Evolutionary conservation across 164 flowering plant species (phyloP).

Genomic region (Sedum album): DNA sequence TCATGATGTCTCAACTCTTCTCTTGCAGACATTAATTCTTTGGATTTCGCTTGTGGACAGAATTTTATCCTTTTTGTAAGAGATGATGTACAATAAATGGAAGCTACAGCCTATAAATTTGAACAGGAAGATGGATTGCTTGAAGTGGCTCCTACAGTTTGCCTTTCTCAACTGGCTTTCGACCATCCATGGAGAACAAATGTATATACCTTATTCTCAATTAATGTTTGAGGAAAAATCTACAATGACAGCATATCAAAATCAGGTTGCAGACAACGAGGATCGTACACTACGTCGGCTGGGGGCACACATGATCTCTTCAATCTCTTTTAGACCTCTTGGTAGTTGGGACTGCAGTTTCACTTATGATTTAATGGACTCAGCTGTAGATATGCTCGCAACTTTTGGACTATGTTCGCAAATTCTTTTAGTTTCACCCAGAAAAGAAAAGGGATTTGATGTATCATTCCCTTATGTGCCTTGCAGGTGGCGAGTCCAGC

Average conservation of each 20-base stretch:
- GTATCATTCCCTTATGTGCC: background rate
- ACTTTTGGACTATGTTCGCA: background rate
- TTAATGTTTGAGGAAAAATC: slow-evolving; percentile 27
- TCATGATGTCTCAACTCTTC: background rate
- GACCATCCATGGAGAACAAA: slow-evolving; percentile 32
- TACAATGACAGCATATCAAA: slow-evolving; percentile 1
- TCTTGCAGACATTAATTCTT: slow-evolving; percentile 38
- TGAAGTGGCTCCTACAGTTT: slow-evolving; percentile 28
- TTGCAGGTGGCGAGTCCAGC: background rate
- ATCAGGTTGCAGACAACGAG: background rate
- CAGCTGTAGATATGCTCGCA: background rate
- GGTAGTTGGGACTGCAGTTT: background rate
- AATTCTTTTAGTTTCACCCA: slow-evolving; percentile 4
- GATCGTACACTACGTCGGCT: background rate
- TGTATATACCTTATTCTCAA: slow-evolving; percentile 60
- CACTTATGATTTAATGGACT: background rate
- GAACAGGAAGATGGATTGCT: slow-evolving; percentile 52
- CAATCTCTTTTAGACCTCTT: background rate
- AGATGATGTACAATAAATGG: slow-evolving; percentile 61
- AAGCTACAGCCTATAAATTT: slow-evolving; percentile 70
- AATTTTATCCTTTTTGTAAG: no score
- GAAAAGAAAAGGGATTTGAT: background rate
- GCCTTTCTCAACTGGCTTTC: slow-evolving; percentile 15
- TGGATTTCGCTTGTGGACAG: no score
- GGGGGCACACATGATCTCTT: background rate